Evolutionary conservation across 257 asterid species (phyloP), one percentile per base, ranked within the genome.

Genomic region (Fraxinus pennsylvanica): DNA sequence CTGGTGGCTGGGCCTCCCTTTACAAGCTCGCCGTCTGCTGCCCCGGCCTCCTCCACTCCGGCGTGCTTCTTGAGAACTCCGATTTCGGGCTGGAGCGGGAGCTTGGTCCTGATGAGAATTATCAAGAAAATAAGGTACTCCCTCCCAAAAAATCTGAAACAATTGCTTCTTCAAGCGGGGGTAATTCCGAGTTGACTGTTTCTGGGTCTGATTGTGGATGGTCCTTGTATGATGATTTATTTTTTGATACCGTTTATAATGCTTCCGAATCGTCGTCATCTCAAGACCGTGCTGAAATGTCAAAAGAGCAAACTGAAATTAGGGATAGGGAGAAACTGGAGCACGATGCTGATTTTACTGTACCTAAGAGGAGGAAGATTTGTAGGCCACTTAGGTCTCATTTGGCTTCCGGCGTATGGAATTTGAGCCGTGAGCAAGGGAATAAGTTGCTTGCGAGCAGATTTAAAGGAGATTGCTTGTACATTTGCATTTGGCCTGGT

Each of bases 51-150:
- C 90, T 81, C 78, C 96, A 89, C 77, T 86, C 97, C 68, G 99
- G 99, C 27, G 97, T 96, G 15, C 92, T 93, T 72, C 85, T 96
- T n/a, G 96, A 92, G 36, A 93, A 91, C 82, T 93, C 97, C 0
- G 98, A 96, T 89, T 96, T 96, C 85, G 99, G 99, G 22, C 93
- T 92, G 66, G 96, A 89, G 72, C 96, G 99, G 76, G 98, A 93
- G 54, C 84, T 96, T 74, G 99, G 99, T 1, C 90, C 97, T 2
- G 94, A 93, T 38, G 94, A 92, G 79, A 78, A 65, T 63, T 86
- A 72, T 72, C 80, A 0, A 0, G 81, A 63, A 9, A 68, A 73
- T 22, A 80, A 41, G 39, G 17, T 74, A 71, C 10, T 45, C 73
- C 84, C 63, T 7, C 43, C 81, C 59, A 81, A 41, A 21, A 88